These are phyloP conservation scores for Pyrenophora graminea DNA, from an alignment of 2,329 filamentous ascomycete species.

Conservation along the genomic window DNA sequence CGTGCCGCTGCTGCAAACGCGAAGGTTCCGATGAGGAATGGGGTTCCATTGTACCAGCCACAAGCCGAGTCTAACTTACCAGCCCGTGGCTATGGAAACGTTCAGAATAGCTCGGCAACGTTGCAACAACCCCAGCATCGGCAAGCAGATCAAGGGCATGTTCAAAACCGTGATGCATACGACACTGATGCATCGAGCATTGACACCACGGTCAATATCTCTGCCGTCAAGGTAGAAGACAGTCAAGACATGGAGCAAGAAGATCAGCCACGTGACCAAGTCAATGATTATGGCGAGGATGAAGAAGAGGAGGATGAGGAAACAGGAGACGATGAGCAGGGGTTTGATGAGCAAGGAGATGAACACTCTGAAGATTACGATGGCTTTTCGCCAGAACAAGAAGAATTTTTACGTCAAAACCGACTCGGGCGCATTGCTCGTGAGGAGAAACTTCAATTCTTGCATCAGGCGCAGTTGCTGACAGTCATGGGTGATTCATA, in stretches of 20 bases:
- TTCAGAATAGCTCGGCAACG: constrained; percentile 17
- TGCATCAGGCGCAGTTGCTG: constrained; percentile 7
- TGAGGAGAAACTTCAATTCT: constrained; percentile 6
- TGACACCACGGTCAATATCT: constrained; percentile 39
- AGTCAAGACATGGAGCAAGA: constrained; percentile 15
- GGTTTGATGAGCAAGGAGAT: background rate
- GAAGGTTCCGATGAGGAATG: constrained; percentile 22
- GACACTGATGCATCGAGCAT: constrained; percentile 47
- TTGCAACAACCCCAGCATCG: constrained; percentile 19
- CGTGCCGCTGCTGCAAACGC: constrained; percentile 27
- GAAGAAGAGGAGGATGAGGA: constrained; percentile 5
- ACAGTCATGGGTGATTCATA: constrained; percentile 42
- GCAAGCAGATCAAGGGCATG: constrained; percentile 17
- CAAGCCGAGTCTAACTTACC: constrained; percentile 7
- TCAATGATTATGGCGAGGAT: constrained; percentile 12
- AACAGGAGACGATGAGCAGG: constrained; percentile 5
- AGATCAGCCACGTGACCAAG: constrained; percentile 12
- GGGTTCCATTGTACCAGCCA: constrained; percentile 16
- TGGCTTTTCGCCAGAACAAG: background rate
- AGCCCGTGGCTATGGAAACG: constrained; percentile 12
- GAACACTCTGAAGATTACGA: background rate
- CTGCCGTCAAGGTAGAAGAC: constrained; percentile 25
- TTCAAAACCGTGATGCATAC: constrained; percentile 29
- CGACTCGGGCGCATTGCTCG: background rate
- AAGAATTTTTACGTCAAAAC: background rate